Evolutionary conservation across 202 grass and related monocot species (phyloP).

Genomic region (Setaria viridis): DNA sequence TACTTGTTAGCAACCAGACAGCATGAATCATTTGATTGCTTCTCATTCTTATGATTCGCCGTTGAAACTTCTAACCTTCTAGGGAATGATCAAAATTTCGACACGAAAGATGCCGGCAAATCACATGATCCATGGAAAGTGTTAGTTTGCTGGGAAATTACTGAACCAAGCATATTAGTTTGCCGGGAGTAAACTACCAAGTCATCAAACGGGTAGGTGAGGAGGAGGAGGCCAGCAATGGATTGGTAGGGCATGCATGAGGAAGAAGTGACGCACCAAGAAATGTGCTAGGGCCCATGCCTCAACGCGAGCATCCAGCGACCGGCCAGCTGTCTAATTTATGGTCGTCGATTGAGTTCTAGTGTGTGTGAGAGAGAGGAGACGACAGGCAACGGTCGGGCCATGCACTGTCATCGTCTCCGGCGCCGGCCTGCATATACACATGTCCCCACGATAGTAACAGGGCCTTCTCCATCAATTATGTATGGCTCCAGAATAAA

Average conservation of each 20-base stretch:
- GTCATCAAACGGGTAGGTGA: neutral
- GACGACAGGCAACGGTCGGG: neutral
- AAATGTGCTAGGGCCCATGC: neutral
- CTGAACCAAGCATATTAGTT: too few relatives aligned
- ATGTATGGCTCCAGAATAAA: neutral
- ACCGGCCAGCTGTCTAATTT: slow-evolving; percentile 32
- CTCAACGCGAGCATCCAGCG: slow-evolving; percentile 1
- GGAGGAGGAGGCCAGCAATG: neutral
- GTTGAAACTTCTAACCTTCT: neutral
- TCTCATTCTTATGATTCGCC: too few relatives aligned
- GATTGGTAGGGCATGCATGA: neutral
- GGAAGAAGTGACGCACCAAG: neutral
- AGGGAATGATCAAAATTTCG: neutral
- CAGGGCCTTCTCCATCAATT: neutral
- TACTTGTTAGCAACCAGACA: neutral
- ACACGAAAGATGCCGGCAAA: neutral
- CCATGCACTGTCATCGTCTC: slow-evolving; percentile 7
- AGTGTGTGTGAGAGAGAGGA: slow-evolving; percentile 6
- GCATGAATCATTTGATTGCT: neutral
- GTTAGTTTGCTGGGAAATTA: neutral
- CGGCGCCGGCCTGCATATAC: neutral
- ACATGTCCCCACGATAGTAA: slow-evolving; percentile 11
- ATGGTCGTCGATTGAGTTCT: neutral
- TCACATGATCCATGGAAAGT: slow-evolving; percentile 7
- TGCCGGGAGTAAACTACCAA: too few relatives aligned